A percentile compares a stretch with the other conserved stretches of the same genome.
These are phyloP conservation scores for Solanum stenotomum DNA, from an alignment of 257 asterid species.

Conservation along the genomic window DNA sequence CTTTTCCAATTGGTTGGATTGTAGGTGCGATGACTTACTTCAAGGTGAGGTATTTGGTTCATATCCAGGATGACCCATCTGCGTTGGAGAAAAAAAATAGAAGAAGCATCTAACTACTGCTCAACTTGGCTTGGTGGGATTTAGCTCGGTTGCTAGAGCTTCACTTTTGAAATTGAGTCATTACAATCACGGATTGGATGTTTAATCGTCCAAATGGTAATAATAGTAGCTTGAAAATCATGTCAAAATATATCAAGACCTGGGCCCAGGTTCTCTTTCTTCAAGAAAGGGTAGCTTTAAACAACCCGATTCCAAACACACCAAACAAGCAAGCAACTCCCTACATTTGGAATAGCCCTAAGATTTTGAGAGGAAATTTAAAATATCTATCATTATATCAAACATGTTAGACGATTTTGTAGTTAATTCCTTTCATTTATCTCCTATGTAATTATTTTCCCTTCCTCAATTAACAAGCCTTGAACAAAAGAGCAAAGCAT, in stretches of 20 bases:
- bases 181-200: rapidly evolving
- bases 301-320: no score
- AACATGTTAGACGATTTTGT: neutral
- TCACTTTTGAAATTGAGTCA: neutral
- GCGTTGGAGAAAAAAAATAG: neutral
- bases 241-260: no score
- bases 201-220: neutral
- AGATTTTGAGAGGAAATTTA: neutral
- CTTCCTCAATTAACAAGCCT: neutral
- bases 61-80: neutral
- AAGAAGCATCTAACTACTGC: neutral
- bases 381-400: neutral
- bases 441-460: neutral
- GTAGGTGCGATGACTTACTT: neutral
- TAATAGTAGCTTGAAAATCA: neutral
- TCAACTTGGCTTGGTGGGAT: neutral
- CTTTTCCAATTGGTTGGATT: neutral
- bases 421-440: neutral
- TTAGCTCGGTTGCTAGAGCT: neutral
- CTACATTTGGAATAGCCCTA: neutral
- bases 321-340: no score
- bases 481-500: neutral
- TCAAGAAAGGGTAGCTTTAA: no score
- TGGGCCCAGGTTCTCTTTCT: no score
- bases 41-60: neutral